A percentile compares a stretch with the other conserved stretches of the same genome.
phyloP scores from a whole-genome alignment of 495 filamentous ascomycete species.

The Thozetella sp. region DNA sequence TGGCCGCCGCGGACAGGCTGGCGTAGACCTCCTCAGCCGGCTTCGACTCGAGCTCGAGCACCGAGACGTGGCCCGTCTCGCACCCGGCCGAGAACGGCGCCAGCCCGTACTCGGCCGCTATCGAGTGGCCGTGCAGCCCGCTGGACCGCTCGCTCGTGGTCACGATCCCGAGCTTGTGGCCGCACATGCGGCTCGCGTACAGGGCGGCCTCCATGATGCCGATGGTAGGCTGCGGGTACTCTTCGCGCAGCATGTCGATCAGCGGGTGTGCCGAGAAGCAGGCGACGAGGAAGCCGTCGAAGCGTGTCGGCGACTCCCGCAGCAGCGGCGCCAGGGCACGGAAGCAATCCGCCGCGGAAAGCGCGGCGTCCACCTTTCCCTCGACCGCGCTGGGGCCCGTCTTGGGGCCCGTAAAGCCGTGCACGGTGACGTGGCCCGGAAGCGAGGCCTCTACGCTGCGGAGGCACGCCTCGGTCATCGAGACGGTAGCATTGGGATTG shows the following conservation, averaged over 20 bases:
- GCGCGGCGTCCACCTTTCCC: constrained; percentile 41
- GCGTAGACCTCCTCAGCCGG: constrained; percentile 35
- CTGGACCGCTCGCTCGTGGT: constrained; percentile 37
- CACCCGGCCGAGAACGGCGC: constrained; percentile 40
- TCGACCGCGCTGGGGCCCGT: constrained; percentile 49
- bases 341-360: constrained; percentile 38
- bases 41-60: constrained; percentile 40
- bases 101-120: constrained; percentile 40
- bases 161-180: constrained; percentile 40
- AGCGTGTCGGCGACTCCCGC: too few relatives aligned
- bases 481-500: constrained; percentile 49
- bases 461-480: constrained; percentile 47
- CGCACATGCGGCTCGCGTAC: constrained; percentile 35
- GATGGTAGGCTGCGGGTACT: constrained; percentile 40
- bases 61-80: constrained; percentile 34
- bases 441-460: constrained; percentile 36
- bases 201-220: constrained; percentile 53
- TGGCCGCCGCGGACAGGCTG: constrained; percentile 36
- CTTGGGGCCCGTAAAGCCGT: constrained; percentile 44
- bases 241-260: constrained; percentile 48
- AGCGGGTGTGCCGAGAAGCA: constrained; percentile 53
- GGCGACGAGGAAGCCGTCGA: constrained; percentile 50
- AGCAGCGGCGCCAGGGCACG: constrained; percentile 38
- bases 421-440: constrained; percentile 38
- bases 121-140: constrained; percentile 38